Base-by-base conservation (phyloP, 2,329 filamentous ascomycete genomes). In the Colletotrichum magnum region DNA sequence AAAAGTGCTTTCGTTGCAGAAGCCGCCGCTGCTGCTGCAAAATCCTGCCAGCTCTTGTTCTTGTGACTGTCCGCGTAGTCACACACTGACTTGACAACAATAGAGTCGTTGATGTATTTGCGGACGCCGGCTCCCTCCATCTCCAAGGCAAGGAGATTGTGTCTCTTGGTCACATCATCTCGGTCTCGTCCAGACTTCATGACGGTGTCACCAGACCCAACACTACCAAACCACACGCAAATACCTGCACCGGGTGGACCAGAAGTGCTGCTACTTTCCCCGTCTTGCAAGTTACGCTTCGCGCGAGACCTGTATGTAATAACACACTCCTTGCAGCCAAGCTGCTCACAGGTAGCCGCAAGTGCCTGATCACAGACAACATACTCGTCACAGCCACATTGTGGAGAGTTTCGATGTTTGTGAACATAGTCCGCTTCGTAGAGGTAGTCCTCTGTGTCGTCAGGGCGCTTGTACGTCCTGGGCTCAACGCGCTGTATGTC, bases 21-120 rank as follows among this genome's bases (percentile, higher is more conserved):
- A 1, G 80, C 80, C 0, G 80, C 80, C 0, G 73, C 76, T 0
- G 76, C 77, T 1, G 81, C 79, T 0, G 80, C 79, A 73, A 79
- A 83, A 1, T 68, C 58, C 57, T 82, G 79, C 77, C 77, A 82
- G 1, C 24, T 64, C 50, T 80, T 79, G 59, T 73, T 78, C 64
- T 82, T 81, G 67, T 83, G 80, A 24, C 78, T 77, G 64, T 83
- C 81, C 0, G 78, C 76, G 50, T 83, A 83, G 72, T 83, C 78
- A 58, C 76, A 80, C 0, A 80, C 76, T 1, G 79, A 79, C 26
- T 82, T 81, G 51, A 84, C 77, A 0, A 81, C 70, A 1, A 84
- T 60, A 6, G 78, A 82, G 0, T 82, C 80, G 0, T 36, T 36
- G 32, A 82, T 54, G 0, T 72, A 70, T 2, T 78, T 74, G 75